These are phyloP conservation scores for Ogataea polymorpha DNA, from an alignment of 805 yeast genomes.

Conservation along the genomic window DNA sequence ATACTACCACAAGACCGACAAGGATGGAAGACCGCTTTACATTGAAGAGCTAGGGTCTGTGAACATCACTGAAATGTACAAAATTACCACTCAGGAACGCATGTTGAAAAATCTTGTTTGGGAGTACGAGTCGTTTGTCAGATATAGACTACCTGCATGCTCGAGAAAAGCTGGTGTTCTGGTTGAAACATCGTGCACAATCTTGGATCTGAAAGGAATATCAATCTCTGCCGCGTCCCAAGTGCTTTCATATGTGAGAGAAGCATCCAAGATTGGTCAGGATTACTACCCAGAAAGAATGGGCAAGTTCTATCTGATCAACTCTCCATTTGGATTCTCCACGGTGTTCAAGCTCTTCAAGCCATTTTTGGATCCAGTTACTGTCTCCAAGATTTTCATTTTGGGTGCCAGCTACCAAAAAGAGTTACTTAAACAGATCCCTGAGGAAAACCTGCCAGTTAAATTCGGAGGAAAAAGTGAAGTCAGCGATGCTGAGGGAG, in stretches of 20 bases:
- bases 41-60: conserved; percentile 92
- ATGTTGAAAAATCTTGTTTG: conserved; percentile 94
- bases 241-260: conserved; percentile 84
- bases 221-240: conserved; percentile 79
- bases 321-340: conserved; percentile 96
- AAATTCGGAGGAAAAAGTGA: conserved; percentile 86
- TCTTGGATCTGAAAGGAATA: conserved; percentile 92
- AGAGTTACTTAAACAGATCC: conserved; percentile 88
- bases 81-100: conserved; percentile 91
- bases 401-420: conserved; percentile 74
- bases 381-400: conserved; percentile 91
- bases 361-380: conserved; percentile 95
- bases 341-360: conserved; percentile 89
- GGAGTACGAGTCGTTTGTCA: conserved; percentile 93
- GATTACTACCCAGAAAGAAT: conserved; percentile 98
- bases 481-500: conserved; percentile 66
- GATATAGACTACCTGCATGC: conserved; percentile 87
- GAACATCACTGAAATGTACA: conserved; percentile 85
- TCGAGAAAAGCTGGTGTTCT: conserved; percentile 75
- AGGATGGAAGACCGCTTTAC: conserved; percentile 95
- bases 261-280: conserved; percentile 93
- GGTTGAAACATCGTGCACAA: conserved; percentile 95
- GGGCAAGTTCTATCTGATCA: conserved; percentile 95
- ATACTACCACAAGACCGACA: conserved; percentile 95
- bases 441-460: conserved; percentile 84